Conservation (phyloP, 1,284 basidiomycete genomes). For the Ganoderma sinense region DNA sequence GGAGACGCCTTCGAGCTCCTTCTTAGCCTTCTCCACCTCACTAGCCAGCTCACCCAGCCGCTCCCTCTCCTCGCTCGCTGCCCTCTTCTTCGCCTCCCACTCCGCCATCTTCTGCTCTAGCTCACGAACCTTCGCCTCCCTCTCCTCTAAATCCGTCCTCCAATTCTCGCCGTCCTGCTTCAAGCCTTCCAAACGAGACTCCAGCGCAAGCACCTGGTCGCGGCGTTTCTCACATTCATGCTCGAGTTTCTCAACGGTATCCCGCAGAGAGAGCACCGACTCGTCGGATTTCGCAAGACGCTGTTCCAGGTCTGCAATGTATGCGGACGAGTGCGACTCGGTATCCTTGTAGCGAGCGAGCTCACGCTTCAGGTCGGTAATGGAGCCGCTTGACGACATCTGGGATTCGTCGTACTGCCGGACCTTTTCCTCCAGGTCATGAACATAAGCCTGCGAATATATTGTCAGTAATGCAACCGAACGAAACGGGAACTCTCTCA, state of each 20-base stretch:
- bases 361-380: slow-evolving; percentile 87
- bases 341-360: slow-evolving; percentile 80
- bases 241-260: slow-evolving; percentile 82
- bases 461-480: slow-evolving; percentile 20
- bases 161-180: slow-evolving; percentile 75
- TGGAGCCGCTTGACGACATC: slow-evolving; percentile 76
- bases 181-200: slow-evolving; percentile 76
- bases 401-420: slow-evolving; percentile 84
- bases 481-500: slow-evolving; percentile 28
- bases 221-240: slow-evolving; percentile 74
- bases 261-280: slow-evolving; percentile 71
- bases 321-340: slow-evolving; percentile 76
- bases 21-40: slow-evolving; percentile 76
- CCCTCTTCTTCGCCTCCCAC: slow-evolving; percentile 74
- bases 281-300: slow-evolving; percentile 85
- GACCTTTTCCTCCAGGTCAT: slow-evolving; percentile 91
- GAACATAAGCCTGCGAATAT: slow-evolving; percentile 79
- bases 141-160: slow-evolving; percentile 82
- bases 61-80: slow-evolving; percentile 68
- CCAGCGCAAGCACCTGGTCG: slow-evolving; percentile 75
- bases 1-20: slow-evolving; percentile 56
- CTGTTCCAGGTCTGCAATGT: slow-evolving; percentile 91
- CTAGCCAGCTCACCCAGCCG: slow-evolving; percentile 71
- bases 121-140: slow-evolving; percentile 77
- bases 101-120: slow-evolving; percentile 81